These are phyloP conservation scores for Xylariaceae sp. DNA, from an alignment of 2,329 filamentous ascomycete genomes.

Conservation along the genomic window DNA sequence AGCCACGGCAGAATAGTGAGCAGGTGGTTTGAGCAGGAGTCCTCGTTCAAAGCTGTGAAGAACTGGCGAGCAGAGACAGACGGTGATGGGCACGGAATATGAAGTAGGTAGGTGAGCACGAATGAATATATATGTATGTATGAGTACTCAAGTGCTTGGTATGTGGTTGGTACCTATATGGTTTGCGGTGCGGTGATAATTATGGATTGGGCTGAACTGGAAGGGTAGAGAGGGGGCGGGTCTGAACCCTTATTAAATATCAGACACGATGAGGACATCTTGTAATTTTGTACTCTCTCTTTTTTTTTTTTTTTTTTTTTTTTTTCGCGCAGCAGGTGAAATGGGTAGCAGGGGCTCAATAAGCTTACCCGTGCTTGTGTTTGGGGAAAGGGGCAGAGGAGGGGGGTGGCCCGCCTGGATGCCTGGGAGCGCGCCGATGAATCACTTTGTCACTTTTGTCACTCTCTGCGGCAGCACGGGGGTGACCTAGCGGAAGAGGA, in stretches of 20 bases:
- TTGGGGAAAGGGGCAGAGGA: conserved; percentile 4
- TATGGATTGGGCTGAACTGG: conserved; percentile 8
- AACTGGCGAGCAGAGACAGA: conserved; percentile 7
- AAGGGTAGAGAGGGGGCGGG: conserved; percentile 8
- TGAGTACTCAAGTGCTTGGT: not conserved
- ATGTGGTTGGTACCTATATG: too few relatives aligned
- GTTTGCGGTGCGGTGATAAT: not conserved
- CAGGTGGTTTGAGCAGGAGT: conserved; percentile 14
- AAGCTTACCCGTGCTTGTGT: conserved; percentile 17
- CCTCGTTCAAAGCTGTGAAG: conserved; percentile 23
- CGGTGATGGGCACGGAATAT: conserved; percentile 3
- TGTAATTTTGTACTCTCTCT: conserved; percentile 21
- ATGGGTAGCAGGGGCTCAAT: conserved; percentile 19
- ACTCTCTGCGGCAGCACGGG: conserved; percentile 8
- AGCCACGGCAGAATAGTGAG: conserved; percentile 23
- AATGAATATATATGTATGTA: not conserved
- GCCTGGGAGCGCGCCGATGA: conserved; percentile 22
- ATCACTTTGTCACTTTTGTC: conserved; percentile 18
- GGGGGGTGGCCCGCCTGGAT: conserved; percentile 8
- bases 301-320: conserved; percentile 21
- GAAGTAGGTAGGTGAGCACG: not conserved
- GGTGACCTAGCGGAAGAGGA: conserved; percentile 23
- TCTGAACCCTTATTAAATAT: conserved; percentile 16
- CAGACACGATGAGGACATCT: conserved; percentile 10
- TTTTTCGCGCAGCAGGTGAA: conserved; percentile 18